These are phyloP conservation scores for Macaranga tanarius DNA, from an alignment of 441 rosid genomes.

Conservation along the genomic window DNA sequence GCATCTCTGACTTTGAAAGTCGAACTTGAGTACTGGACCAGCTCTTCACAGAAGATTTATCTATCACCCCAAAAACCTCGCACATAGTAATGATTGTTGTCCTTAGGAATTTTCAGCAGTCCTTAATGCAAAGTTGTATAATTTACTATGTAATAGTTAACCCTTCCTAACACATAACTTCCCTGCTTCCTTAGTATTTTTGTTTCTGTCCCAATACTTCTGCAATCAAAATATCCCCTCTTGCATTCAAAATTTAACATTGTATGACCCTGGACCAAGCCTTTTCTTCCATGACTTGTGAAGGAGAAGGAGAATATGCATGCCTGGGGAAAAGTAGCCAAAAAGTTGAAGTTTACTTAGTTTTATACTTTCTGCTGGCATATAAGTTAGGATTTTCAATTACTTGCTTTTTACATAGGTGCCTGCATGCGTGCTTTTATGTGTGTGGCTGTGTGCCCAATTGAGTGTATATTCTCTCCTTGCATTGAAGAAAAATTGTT, in stretches of 20 bases:
- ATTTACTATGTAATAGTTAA: background rate
- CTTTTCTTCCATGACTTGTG: constrained; percentile 6
- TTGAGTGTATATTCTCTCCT: background rate
- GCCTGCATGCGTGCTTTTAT: background rate
- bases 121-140: background rate
- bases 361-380: background rate
- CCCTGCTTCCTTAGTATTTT: background rate
- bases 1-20: background rate
- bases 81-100: background rate
- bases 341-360: background rate
- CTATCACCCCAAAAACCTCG: background rate
- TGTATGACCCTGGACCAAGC: background rate
- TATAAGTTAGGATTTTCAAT: background rate
- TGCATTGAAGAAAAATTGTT: background rate
- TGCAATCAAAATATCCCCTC: background rate
- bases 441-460: background rate
- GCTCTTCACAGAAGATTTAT: background rate
- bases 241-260: background rate
- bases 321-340: background rate
- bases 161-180: background rate
- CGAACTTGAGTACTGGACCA: background rate
- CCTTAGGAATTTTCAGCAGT: background rate
- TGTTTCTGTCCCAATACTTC: background rate
- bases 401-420: background rate
- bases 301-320: background rate